Evolutionary conservation across 176 grass and related monocot genomes (phyloP), one percentile per base, ranked within the genome.

Genomic region (Typha latifolia): DNA sequence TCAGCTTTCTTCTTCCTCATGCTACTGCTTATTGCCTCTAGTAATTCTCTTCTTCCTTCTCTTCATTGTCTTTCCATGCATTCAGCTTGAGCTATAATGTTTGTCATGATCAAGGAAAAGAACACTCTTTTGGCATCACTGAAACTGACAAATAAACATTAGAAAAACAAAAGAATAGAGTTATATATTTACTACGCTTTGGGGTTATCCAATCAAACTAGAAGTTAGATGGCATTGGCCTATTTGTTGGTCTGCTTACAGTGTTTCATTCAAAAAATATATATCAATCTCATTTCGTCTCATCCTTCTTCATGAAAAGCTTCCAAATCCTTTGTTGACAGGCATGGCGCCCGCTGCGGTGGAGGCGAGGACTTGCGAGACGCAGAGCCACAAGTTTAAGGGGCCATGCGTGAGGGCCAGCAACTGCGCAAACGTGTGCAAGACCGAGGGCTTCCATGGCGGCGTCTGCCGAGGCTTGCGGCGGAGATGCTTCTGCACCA

Each of bases 361-460:
- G 66, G 91, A 90, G 81, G 87, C 83, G 18, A 69, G 86, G 63
- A 82, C 62, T 1, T 90, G 91, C 79, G 63, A 83, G 68, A 82
- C 91, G 26, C 51, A 82, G 69, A 90, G 91, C 81, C 76, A 87
- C 81, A 75, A 59, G 69, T 90, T 85, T 81, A 74, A 66, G 50
- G 91, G 91, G 7, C 19, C 76, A 2, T 96, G 91, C 84, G 52
- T 85, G 21, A 75, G 73, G 51, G 0, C 14, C 0, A 26, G 4
- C 62, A 90, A 90, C 79, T 90, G 91, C 69, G 87, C 79, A 49
- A 87, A 73, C 59, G 81, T 96, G 32, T 96, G 87, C 79, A 49
- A 14, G 57, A 90, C 81, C 5, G 91, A 96, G 82, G 91, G 91
- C 13, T 96, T 96, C 84, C 20, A 21, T 1, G 79, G 49, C 64